Evolutionary conservation across 257 asterid species (phyloP), one percentile per base, ranked within the genome.

Genomic region (Przewalskia tangutica): DNA sequence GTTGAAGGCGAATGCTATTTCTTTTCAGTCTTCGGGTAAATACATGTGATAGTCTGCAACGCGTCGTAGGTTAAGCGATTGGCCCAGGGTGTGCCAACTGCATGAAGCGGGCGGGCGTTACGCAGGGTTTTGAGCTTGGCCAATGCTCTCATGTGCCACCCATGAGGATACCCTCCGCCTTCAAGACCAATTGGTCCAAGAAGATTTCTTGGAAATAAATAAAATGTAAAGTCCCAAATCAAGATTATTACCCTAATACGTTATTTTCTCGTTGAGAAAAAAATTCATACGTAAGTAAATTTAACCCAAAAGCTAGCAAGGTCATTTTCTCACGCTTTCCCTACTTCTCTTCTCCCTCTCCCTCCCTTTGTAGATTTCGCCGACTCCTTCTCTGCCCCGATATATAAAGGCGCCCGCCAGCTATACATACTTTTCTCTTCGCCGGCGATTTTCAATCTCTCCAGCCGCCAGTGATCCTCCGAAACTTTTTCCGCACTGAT

Each of bases 381-480:
- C 85, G 88, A 80, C 87, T 81, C 65, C 36, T 58, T 20, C 17
- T 23, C 32, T 66, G 2, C 75, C 23, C 23, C 20, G 4, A 27
- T 27, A 27, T 27, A 27, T 27, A 27, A 32, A 7, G 42, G 20
- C 32, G 32, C 32, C 54, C 58, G 34, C 73, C 23, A 59, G 34
- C 34, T 44, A 70, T 55, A 54, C 80, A 64, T 20, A 56, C 42
- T 27, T 34, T 50, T 81, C 46, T 50, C 38, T 82, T 59, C 14
- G 14, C 53, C 84, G 89, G 81, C 84, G 77, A 65, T 64, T 84
- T 66, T 60, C 66, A 77, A 42, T 73, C 83, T 8, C 62, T 62
- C 68, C 81, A 77, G 66, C 84, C 53, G 62, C 46, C 84, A 85
- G 86, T 70, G 91, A 84, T 89, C 86, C 59, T 48, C 46, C 40